Base-by-base conservation (phyloP, 2,329 filamentous ascomycete species). In the Fragosphaeria purpurea region DNA sequence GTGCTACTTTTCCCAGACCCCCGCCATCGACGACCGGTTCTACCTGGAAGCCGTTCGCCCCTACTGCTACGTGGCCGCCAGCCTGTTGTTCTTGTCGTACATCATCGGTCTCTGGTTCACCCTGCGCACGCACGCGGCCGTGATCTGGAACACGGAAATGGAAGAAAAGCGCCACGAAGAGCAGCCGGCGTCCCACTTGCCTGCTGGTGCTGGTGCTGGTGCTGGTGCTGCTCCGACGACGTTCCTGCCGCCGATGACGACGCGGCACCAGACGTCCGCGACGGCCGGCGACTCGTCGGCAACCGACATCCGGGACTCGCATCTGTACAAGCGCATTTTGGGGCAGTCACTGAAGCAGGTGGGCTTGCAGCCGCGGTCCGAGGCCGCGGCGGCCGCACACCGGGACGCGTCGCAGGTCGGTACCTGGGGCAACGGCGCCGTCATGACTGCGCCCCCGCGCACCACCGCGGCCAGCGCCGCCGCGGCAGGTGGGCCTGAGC, bases 91-190 rank as follows among this genome's bases (percentile, higher is more conserved):
- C 69, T 71, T 95, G 33, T 94, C 90, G 1, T 98, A 98, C 63
- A 74, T 93, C 38, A 93, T 97, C 53, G 93, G 93, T 31, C 74
- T 98, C 11, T 88, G 93, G 76, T 98, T 98, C 67, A 98, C 93
- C 1, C 77, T 98, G 22, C 80, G 93, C 56, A 98, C 93, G 0
- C 93, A 98, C 63, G 93, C 93, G 4, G 90, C 94, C 5, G 86
- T 96, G 44, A 98, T 98, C 57, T 98, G 93, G 93, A 93, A 89
- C 60, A 85, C 79, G 7, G 90, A 96, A 55, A 64, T 76, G 3
- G 86, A 90, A 40, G 86, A 90, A 67, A 90, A 88, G 68, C 72
- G 79, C 41, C 77, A 81, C 10, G 77, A 82, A 12, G 61, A 64
- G 6, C 41, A 40, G 9, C 49, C 38, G 7, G 41, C 22, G n/a